Conservation (phyloP, 179 eudicot species). For the Corrigiola litoralis region DNA sequence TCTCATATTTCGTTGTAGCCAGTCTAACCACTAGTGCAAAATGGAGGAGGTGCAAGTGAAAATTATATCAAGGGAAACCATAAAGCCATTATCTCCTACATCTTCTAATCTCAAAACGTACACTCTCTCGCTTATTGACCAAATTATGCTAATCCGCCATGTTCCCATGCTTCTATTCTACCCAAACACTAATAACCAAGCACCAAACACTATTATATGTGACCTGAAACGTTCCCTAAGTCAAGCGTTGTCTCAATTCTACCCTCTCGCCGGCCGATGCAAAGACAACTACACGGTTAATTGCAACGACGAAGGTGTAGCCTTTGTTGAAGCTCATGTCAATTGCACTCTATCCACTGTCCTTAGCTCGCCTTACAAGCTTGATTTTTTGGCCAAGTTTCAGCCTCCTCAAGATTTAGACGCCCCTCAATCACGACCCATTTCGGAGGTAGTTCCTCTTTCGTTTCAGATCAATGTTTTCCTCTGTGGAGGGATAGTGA, state of each 20-base stretch:
- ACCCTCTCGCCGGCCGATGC: slow-evolving; percentile 26
- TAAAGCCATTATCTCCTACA: slow-evolving; percentile 25
- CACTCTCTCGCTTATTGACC: slow-evolving; percentile 19
- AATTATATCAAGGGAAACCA: slow-evolving; percentile 5
- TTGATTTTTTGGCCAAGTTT: not conserved
- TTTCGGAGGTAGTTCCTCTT: slow-evolving; percentile 1
- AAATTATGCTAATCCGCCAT: slow-evolving; percentile 11
- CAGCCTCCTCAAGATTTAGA: slow-evolving; percentile 3
- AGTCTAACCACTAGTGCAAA: too few species aligned
- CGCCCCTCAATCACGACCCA: not conserved
- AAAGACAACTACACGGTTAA: slow-evolving; percentile 9
- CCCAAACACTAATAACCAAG: not conserved
- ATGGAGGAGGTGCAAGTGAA: not conserved
- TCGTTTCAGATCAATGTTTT: slow-evolving; percentile 10
- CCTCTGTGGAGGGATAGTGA: slow-evolving; percentile 3
- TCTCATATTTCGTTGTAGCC: too few species aligned
- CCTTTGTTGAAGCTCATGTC: slow-evolving; percentile 7
- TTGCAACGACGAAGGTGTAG: slow-evolving; percentile 27
- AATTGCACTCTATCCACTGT: not conserved
- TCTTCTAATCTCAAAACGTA: slow-evolving; percentile 12
- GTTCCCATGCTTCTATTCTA: slow-evolving; percentile 21
- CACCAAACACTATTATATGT: not conserved
- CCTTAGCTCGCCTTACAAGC: not conserved
- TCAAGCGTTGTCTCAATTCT: slow-evolving; percentile 9
- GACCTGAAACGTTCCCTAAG: slow-evolving; percentile 15